Conservation (phyloP, 306 rosid genomes). For the Mucuna pruriens region DNA sequence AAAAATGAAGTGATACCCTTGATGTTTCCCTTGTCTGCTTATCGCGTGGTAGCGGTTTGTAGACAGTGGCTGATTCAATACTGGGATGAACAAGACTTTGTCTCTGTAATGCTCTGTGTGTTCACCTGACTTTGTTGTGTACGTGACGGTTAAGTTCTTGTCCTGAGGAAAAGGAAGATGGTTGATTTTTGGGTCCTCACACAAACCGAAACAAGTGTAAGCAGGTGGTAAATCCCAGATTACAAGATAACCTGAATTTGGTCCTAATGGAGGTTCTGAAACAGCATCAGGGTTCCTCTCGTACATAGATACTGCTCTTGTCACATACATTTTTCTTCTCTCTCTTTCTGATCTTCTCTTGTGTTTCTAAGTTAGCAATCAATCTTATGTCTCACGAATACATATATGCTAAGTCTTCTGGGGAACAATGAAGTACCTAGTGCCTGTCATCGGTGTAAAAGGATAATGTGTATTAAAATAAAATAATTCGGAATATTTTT, state of each 20-base stretch:
- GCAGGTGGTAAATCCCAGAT: conserved; percentile 36
- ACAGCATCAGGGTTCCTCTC: conserved; percentile 18
- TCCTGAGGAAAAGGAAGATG: conserved; percentile 48
- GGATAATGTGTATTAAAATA: no score
- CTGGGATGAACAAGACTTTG: conserved; percentile 61
- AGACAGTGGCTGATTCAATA: conserved; percentile 54
- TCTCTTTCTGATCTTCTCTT: neutral
- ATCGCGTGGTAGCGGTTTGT: conserved; percentile 57
- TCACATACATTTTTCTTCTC: conserved; percentile 35
- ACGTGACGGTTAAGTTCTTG: conserved; percentile 26
- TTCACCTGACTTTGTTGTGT: neutral
- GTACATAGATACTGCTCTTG: conserved; percentile 39
- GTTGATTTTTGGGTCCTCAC: neutral
- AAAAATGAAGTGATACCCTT: conserved; percentile 12
- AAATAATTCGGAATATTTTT: no score
- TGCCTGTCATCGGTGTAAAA: no score
- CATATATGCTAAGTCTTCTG: no score
- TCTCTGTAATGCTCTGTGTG: neutral
- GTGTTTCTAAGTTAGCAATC: neutral
- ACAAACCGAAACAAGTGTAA: conserved; percentile 30
- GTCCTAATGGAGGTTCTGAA: conserved; percentile 37
- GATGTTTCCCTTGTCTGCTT: conserved; percentile 42
- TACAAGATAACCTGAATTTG: conserved; percentile 46
- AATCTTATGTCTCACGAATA: neutral
- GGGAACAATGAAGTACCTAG: no score